Evolutionary conservation across 345 rosid genomes (phyloP).

Genomic region (Arabis alpina): DNA sequence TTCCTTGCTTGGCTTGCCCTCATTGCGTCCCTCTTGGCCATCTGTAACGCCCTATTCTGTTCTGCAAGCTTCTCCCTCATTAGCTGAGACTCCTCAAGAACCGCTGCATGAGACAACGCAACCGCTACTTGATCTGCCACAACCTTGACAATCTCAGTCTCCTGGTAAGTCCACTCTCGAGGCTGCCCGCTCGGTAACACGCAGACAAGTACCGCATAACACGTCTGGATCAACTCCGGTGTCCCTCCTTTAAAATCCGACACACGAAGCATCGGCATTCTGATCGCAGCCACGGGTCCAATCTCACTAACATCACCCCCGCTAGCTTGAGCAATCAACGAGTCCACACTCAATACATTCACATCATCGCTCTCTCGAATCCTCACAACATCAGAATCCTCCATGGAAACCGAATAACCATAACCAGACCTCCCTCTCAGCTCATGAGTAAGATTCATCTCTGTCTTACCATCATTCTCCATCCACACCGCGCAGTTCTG

Average conservation of each 20-base stretch:
- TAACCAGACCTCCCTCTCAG: conserved; percentile 48
- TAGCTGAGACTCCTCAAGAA: conserved; percentile 91
- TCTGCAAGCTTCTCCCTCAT: conserved; percentile 91
- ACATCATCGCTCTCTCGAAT: conserved; percentile 68
- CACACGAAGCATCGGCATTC: conserved; percentile 96
- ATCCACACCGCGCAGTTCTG: conserved; percentile 98
- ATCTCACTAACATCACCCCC: conserved; percentile 55
- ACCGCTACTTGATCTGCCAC: conserved; percentile 98
- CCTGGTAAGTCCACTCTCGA: conserved; percentile 80
- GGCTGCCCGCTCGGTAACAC: conserved; percentile 73
- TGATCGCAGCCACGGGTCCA: conserved; percentile 85
- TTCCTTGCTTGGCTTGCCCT: conserved; percentile 89
- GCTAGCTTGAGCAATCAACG: conserved; percentile 68
- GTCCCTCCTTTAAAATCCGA: conserved; percentile 88
- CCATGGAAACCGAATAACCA: conserved; percentile 54
- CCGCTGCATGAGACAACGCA: conserved; percentile 95
- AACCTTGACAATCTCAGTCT: conserved; percentile 84
- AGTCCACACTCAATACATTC: conserved; percentile 59
- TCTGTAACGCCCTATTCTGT: conserved; percentile 84
- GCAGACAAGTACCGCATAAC: conserved; percentile 81
- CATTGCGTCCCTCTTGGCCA: conserved; percentile 68
- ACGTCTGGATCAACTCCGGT: conserved; percentile 65
- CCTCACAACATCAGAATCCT: conserved; percentile 68
- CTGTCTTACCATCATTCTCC: conserved; percentile 64
- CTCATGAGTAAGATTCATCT: conserved; percentile 80